A percentile compares a stretch with the other conserved stretches of the same genome.
Conservation (phyloP, 768 basidiomycete genomes). For the Naganishia vishniacii region DNA sequence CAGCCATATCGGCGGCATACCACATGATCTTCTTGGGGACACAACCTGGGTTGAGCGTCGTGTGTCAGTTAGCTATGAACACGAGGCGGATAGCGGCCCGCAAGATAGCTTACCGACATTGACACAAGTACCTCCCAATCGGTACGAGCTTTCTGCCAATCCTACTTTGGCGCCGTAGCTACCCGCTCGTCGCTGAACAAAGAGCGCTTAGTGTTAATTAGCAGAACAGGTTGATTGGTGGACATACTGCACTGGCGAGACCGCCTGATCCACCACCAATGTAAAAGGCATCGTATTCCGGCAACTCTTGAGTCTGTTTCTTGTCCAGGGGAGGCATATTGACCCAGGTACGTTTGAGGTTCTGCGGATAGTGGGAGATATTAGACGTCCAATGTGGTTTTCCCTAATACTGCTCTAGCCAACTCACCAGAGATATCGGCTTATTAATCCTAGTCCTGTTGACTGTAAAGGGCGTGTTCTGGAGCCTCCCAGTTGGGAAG, state of each 20-base stretch:
- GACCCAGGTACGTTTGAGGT: constrained; percentile 6
- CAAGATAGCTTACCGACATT: constrained; percentile 42
- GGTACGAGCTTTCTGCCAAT: constrained; percentile 67
- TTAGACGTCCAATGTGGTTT: no score
- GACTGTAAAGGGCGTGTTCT: neutral
- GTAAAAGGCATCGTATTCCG: constrained; percentile 65
- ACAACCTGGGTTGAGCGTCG: no score
- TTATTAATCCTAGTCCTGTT: neutral
- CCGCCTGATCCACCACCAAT: constrained; percentile 94
- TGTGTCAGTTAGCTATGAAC: no score
- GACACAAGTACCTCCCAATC: constrained; percentile 91
- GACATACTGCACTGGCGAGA: constrained; percentile 71
- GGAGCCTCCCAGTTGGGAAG: neutral
- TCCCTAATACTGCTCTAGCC: no score
- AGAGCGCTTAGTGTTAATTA: neutral
- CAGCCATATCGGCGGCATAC: constrained; percentile 60
- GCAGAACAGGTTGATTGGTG: neutral
- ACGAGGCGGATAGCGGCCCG: no score
- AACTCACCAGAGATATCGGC: neutral
- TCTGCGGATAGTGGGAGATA: neutral
- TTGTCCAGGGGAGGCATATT: constrained; percentile 45
- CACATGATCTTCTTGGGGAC: constrained; percentile 99
- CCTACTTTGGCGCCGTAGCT: constrained; percentile 90
- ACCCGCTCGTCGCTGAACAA: constrained; percentile 73
- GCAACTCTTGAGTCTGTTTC: constrained; percentile 34